Evolutionary conservation across 2,329 filamentous ascomycete genomes (phyloP).

Genomic region (Hypoxylon sp.): DNA sequence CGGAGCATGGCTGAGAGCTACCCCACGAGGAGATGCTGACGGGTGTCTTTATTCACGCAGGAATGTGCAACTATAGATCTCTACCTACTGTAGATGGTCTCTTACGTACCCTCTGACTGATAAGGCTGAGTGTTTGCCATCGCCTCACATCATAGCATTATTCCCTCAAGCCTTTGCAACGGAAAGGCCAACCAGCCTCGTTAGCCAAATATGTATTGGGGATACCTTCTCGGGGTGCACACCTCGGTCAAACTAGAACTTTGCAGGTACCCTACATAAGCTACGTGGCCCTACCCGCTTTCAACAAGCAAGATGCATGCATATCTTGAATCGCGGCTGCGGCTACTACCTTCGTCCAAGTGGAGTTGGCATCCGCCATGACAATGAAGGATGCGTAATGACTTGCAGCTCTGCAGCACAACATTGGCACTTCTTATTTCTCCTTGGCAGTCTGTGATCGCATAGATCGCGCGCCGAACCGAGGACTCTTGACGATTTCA

Average conservation of each 20-base stretch:
- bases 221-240: slow-evolving; percentile 2
- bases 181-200: background rate
- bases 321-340: slow-evolving; percentile 24
- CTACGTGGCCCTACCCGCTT: slow-evolving; percentile 26
- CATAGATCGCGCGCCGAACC: slow-evolving; percentile 5
- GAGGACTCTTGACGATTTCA: slow-evolving; percentile 14
- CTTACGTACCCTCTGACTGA: slow-evolving; percentile 1
- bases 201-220: slow-evolving; percentile 6
- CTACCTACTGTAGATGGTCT: background rate
- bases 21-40: slow-evolving; percentile 7
- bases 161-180: slow-evolving; percentile 1
- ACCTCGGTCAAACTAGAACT: slow-evolving; percentile 1
- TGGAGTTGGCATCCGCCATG: slow-evolving; percentile 31
- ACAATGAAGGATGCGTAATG: slow-evolving; percentile 31
- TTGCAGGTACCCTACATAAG: background rate
- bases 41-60: slow-evolving; percentile 7
- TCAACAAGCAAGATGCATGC: slow-evolving; percentile 24
- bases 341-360: slow-evolving; percentile 30
- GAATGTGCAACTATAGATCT: background rate
- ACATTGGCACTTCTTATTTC: slow-evolving; percentile 12
- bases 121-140: slow-evolving; percentile 11
- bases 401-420: slow-evolving; percentile 30
- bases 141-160: background rate
- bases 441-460: slow-evolving; percentile 1
- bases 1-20: slow-evolving; percentile 12